Evolutionary conservation across 1,139 yeast genomes (phyloP), one percentile per base, ranked within the genome.

Genomic region (Blastobotrys capitulatus): DNA sequence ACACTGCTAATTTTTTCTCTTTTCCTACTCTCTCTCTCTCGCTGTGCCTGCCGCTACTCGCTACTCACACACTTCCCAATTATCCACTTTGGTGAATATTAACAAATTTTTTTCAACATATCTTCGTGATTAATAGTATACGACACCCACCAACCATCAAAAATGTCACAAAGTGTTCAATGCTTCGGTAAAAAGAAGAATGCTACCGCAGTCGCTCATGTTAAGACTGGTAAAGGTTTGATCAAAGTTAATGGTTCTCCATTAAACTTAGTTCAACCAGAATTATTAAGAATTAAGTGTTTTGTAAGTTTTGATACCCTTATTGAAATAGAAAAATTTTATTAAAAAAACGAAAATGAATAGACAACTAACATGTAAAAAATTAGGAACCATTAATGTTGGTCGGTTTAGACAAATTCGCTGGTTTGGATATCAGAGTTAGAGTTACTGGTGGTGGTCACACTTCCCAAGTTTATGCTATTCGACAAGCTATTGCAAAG

Each of bases 361-460:
- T 29, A 29, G 32, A 29, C n/a, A 29, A 29, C 38, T 90, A 92
- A 92, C 92, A 83, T n/a, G n/a, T n/a, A n/a, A n/a, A n/a, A n/a
- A 97, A 92, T 67, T 92, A 90, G 90, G 98, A 92, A 82, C 97
- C 98, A 75, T 83, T 92, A 72, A 83, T 95, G 74, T 79, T 92
- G 74, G 97, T 88, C 71, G 98, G 98, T 72, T 84, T 92, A 73
- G 98, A 94, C 83, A 92, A 92, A 80, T 92, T 88, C 80, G 94
- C 95, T 77, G 84, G 84, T 82, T 85, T 92, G 70, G 98, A 92
- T 78, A 88, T 92, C 80, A 90, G 97, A 82, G 95, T 94, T 73
- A 86, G 92, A 78, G 98, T 92, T 71, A 82, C 95, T 72, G 98
- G 98, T 78, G 98, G 98, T 88, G 98, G 98, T 81, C 98, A 92